A percentile compares a stretch with the other conserved stretches of the same genome.
Evolutionary conservation across 352 stramenopile species (phyloP).

Genomic region (Pythium aquatile): DNA sequence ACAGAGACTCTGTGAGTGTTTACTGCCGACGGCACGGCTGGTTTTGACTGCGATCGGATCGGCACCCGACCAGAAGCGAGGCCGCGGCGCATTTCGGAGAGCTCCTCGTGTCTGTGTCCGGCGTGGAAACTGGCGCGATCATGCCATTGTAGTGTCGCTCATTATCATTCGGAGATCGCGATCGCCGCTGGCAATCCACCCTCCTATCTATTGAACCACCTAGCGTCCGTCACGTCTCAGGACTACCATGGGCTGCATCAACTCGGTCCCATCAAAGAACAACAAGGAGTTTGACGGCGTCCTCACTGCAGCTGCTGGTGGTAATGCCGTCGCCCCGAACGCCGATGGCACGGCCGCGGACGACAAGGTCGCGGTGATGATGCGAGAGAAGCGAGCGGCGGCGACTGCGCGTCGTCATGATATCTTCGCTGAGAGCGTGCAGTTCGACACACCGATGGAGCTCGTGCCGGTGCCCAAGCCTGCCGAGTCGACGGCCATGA

Average conservation of each 20-base stretch:
- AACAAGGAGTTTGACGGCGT: conserved; percentile 45
- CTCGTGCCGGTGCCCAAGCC: conserved; percentile 67
- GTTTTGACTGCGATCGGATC: not conserved
- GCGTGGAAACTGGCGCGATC: not conserved
- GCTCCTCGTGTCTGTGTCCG: conserved; percentile 1
- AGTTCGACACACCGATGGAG: conserved; percentile 63
- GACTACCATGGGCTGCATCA: conserved; percentile 56
- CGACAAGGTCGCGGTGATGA: conserved; percentile 50
- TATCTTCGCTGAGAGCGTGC: conserved; percentile 72
- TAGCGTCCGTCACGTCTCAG: not conserved
- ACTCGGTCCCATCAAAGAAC: conserved; percentile 53
- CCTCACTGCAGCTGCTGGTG: conserved; percentile 16
- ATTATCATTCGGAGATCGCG: conserved; percentile 15
- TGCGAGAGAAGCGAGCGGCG: conserved; percentile 71
- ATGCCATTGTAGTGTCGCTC: not conserved
- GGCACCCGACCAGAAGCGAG: conserved; percentile 12
- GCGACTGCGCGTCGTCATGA: conserved; percentile 55
- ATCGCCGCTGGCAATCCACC: not conserved
- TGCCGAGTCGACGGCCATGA: conserved; percentile 59
- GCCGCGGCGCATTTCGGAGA: not conserved
- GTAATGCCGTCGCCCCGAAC: conserved; percentile 9
- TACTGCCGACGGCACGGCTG: not conserved
- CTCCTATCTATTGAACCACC: not conserved
- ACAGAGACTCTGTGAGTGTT: not conserved
- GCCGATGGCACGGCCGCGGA: conserved; percentile 23